Base-by-base conservation (phyloP, 2,329 filamentous ascomycete species). In the Penicillium rolfsii region DNA sequence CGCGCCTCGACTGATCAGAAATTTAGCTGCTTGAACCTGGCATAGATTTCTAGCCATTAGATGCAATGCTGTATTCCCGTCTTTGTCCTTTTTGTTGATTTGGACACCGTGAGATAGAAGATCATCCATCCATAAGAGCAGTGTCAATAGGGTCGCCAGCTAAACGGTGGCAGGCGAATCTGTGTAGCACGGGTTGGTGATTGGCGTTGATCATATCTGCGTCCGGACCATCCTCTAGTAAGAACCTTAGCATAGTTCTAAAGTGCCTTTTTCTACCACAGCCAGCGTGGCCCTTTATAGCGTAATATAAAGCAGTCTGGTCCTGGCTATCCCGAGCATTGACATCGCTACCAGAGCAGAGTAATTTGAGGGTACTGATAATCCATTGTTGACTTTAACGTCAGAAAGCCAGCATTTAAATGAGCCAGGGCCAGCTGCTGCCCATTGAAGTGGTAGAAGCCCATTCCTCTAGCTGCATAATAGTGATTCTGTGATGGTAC, bases 371-470 rank as follows among this genome's bases (percentile, higher is more conserved):
- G 36, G 36, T 5, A 5, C 5, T 16, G n/a, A 38, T 38, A 16
- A 38, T 16, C 36, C 36, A 38, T 38, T n/a, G 5, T 5, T 1
- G 36, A 33, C 36, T 38, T 38, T n/a, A 38, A 16, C 36, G 3
- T 38, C 36, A 38, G 36, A 38, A 38, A 38, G 36, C 36, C 36
- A 38, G 9, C 36, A 38, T 5, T n/a, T 12, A n/a, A 38, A 38
- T 38, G 36, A 38, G 14, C 36, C 14, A 5, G 36, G 36, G 36
- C 14, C 36, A 14, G 36, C 36, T 3, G 36, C 36, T 3, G 36
- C 36, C 36, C 52, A 55, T 38, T 55, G 52, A 43, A 55, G 38
- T n/a, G 52, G 52, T 28, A 55, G 52, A 43, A 26, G 52, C 52
- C 36, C 24, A 55, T 55, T 33, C n/a, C 38, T 55, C 16, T 55